phyloP scores from a whole-genome alignment of 495 filamentous ascomycete genomes.

The Thozetella sp. region DNA sequence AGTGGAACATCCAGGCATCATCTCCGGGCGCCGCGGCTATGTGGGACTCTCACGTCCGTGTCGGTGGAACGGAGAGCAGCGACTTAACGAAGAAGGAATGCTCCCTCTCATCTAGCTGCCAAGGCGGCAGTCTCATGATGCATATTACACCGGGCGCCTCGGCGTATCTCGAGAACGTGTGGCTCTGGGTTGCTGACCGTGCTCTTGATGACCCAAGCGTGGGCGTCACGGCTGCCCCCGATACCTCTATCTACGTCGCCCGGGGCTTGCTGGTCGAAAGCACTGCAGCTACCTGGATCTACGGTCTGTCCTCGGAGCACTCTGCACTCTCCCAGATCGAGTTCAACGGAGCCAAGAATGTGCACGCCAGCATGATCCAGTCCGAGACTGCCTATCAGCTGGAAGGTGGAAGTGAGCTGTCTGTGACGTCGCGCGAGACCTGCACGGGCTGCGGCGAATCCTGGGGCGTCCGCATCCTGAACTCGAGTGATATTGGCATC shows the following conservation, averaged over 20 bases:
- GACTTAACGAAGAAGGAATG: too few species aligned
- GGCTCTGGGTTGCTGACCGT: not conserved
- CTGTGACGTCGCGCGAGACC: too few species aligned
- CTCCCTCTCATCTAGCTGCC: not conserved
- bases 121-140: not conserved
- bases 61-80: too few species aligned
- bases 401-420: too few species aligned
- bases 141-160: not conserved
- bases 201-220: too few species aligned
- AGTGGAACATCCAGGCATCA: not conserved
- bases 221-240: too few species aligned
- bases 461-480: too few species aligned
- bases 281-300: not conserved
- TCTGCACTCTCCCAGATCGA: not conserved
- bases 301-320: not conserved
- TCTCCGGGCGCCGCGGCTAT: not conserved
- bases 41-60: not conserved
- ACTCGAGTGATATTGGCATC: too few species aligned
- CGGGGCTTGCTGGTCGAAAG: not conserved
- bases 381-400: not conserved
- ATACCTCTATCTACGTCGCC: not conserved
- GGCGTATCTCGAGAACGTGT: not conserved
- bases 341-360: not conserved
- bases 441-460: too few species aligned
- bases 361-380: not conserved